A percentile compares a stretch with the other conserved stretches of the same genome.
These are phyloP conservation scores for Penicillium sp. DNA, from an alignment of 2,329 filamentous ascomycete genomes.

Conservation along the genomic window DNA sequence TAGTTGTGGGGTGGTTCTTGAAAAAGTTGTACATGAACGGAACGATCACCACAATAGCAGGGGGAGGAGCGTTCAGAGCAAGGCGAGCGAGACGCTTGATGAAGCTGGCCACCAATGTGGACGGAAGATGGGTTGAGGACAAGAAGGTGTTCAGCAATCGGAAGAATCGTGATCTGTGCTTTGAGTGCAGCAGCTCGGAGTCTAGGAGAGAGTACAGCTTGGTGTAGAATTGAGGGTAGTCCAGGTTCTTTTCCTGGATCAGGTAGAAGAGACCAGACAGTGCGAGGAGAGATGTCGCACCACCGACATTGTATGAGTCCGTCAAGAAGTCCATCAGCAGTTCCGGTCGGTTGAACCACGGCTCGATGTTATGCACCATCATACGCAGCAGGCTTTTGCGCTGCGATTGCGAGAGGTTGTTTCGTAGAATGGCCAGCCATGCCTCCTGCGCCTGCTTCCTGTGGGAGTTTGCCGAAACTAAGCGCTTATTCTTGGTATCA, in stretches of 20 bases:
- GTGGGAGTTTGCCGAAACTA: constrained; percentile 60
- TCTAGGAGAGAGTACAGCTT: constrained; percentile 93
- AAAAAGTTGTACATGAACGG: constrained; percentile 95
- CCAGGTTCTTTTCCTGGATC: constrained; percentile 84
- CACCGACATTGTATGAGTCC: constrained; percentile 81
- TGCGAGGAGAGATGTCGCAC: constrained; percentile 76
- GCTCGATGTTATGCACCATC: constrained; percentile 69
- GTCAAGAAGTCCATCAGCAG: constrained; percentile 91
- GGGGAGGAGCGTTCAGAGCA: constrained; percentile 76
- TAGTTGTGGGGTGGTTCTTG: constrained; percentile 78
- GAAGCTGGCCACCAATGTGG: constrained; percentile 83
- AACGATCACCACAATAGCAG: constrained; percentile 76
- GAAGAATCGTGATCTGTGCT: constrained; percentile 88
- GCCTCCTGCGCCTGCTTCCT: constrained; percentile 75
- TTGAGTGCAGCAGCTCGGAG: constrained; percentile 77
- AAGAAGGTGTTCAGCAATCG: constrained; percentile 85
- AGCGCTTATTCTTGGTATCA: constrained; percentile 60
- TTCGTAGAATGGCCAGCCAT: constrained; percentile 69
- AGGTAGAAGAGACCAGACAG: constrained; percentile 90
- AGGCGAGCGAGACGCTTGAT: constrained; percentile 84
- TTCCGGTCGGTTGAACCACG: constrained; percentile 82
- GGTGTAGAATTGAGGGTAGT: constrained; percentile 86
- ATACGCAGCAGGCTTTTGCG: constrained; percentile 68
- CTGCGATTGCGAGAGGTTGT: constrained; percentile 59
- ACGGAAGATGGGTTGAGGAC: constrained; percentile 81